Conservation (phyloP, 106 monocot genomes). For the Apostasia ramifera region DNA sequence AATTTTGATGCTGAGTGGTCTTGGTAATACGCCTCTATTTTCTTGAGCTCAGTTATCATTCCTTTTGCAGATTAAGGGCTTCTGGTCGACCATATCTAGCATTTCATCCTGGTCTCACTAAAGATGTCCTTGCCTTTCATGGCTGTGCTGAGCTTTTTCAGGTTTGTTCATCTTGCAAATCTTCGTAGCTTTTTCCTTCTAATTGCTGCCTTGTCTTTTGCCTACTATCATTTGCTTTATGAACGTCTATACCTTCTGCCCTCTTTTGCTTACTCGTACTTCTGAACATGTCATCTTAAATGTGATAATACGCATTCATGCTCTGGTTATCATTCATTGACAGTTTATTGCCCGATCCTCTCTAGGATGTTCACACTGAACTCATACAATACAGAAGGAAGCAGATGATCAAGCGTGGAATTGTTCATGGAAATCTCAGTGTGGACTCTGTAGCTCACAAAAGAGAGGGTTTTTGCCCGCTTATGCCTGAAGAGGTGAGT, state of each 20-base stretch:
- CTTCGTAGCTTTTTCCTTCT: background rate
- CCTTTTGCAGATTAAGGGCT: slow-evolving; percentile 58
- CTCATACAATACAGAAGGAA: slow-evolving; percentile 73
- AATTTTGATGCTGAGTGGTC: no score
- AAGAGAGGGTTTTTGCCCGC: slow-evolving; percentile 73
- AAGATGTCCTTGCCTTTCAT: slow-evolving; percentile 76
- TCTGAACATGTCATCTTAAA: background rate
- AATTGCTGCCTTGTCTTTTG: background rate
- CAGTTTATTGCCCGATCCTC: slow-evolving; percentile 1
- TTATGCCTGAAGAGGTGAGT: slow-evolving; percentile 93
- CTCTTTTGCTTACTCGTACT: background rate
- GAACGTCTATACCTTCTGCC: background rate
- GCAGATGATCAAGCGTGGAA: slow-evolving; percentile 72
- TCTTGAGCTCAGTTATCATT: no score
- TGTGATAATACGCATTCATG: background rate
- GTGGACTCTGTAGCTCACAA: slow-evolving; percentile 61
- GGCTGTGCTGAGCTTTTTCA: slow-evolving; percentile 95
- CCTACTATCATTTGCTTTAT: background rate
- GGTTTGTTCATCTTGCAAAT: slow-evolving; percentile 21
- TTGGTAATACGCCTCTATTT: no score
- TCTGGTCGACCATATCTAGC: slow-evolving; percentile 62
- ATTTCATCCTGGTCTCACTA: slow-evolving; percentile 74
- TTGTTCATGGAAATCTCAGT: slow-evolving; percentile 49
- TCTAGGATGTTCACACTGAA: slow-evolving; percentile 84
- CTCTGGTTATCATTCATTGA: background rate